Base-by-base conservation (phyloP, 306 rosid species). In the Cucumis hystrix region DNA sequence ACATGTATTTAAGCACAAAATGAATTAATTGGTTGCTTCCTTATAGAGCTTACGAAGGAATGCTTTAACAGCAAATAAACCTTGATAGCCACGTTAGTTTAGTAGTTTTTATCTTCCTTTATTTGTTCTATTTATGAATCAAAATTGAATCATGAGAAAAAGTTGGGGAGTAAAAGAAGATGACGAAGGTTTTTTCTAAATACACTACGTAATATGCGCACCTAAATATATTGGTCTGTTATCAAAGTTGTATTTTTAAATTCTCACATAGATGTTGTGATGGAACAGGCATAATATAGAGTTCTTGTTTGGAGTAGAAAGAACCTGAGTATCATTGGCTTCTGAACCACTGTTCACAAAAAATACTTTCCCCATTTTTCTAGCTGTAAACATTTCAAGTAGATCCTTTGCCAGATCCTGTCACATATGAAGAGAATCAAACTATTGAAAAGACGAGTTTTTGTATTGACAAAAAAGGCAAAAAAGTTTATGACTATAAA, bases 251-350 rank as follows among this genome's bases (percentile, higher is more conserved):
- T 37, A 30, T 55, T 14, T 62, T 28, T 6, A 30, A 28, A 63
- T 12, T 18, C 59, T 25, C 23, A 47, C 13, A 10, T 67, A 17
- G 37, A 21, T 45, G 23, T 23, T 69, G 20, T 52, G 8, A 15
- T 6, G 41, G 16, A 0, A 67, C 12, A 70, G 21, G 40, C 20
- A 70, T 70, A 13, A 20, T 14, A 45, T 16, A 12, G 16, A 77
- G 77, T 65, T 81, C 73, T 79, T 75, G 69, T 60, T 37, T 77
- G 41, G 25, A 79, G 70, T 69, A 47, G 78, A 61, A 47, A 75
- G 52, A 71, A 93, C 98, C 97, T 94, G 98, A 78, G 97, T 83
- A 78, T 94, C 98, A 78, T 94, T 94, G 83, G 98, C 97, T 84
- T 94, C 98, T 33, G 98, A 94, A 57, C 98, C 97, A 75, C 97